Conservation (phyloP, 2,329 filamentous ascomycete species). For the Davidsoniella virescens region DNA sequence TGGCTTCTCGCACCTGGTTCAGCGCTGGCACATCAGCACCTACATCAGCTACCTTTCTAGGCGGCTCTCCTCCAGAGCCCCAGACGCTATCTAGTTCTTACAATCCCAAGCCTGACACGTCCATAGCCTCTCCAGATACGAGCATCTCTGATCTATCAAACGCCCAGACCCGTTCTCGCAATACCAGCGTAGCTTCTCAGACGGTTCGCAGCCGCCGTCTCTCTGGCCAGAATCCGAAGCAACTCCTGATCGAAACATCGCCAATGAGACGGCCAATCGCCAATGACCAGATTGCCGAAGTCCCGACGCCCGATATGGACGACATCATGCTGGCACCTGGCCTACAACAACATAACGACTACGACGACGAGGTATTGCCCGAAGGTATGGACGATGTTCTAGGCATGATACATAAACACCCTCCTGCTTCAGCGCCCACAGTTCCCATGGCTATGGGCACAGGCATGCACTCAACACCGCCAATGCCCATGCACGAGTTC, state of each 20-base stretch:
- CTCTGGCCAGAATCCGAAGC: slow-evolving; percentile 64
- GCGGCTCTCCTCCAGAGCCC: not conserved
- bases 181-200: slow-evolving; percentile 15
- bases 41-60: slow-evolving; percentile 7
- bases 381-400: slow-evolving; percentile 2
- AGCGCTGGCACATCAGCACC: slow-evolving; percentile 10
- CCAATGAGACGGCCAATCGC: slow-evolving; percentile 14
- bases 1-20: slow-evolving; percentile 10
- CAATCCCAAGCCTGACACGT: not conserved
- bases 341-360: slow-evolving; percentile 1
- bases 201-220: slow-evolving; percentile 61
- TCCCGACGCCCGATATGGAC: slow-evolving; percentile 1
- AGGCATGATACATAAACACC: slow-evolving; percentile 6
- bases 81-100: not conserved
- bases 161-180: slow-evolving; percentile 5
- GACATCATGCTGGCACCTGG: not conserved
- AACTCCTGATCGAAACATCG: slow-evolving; percentile 73
- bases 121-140: not conserved
- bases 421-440: slow-evolving; percentile 8
- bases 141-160: not conserved
- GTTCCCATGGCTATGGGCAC: not conserved
- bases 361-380: slow-evolving; percentile 1
- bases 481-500: slow-evolving; percentile 8
- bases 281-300: slow-evolving; percentile 7
- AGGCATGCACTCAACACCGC: slow-evolving; percentile 8